These are phyloP conservation scores for Dillenia suffruticosa DNA, from an alignment of 164 flowering plant species.

Conservation along the genomic window DNA sequence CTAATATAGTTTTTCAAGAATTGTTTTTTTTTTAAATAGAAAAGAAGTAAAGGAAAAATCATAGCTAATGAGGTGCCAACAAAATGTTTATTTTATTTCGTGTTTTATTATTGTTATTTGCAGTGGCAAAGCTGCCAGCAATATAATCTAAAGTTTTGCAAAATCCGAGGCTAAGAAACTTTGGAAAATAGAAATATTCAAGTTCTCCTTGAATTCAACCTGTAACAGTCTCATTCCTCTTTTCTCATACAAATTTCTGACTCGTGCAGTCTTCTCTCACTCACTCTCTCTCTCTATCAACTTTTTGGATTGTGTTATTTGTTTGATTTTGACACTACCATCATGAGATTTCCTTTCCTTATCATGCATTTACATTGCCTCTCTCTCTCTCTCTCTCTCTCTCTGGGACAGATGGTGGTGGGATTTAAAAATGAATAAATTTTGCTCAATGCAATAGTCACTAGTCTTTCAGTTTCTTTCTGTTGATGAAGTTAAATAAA, in stretches of 20 bases:
- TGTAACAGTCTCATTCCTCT: conserved; percentile 27
- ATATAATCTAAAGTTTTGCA: too few relatives aligned
- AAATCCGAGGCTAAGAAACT: too few relatives aligned
- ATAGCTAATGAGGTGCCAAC: too few relatives aligned
- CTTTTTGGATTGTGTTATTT: conserved; percentile 37
- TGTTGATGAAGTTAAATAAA: too few relatives aligned
- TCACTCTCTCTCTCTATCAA: conserved; percentile 17
- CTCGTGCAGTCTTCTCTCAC: conserved; percentile 15
- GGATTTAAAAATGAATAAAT: too few relatives aligned
- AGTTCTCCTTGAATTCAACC: conserved; percentile 27
- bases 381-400: conserved; percentile 11
- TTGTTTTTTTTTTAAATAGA: too few relatives aligned
- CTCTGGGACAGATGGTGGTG: background rate
- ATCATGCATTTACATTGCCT: conserved; percentile 29
- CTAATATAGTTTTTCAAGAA: too few relatives aligned
- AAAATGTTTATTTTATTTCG: too few relatives aligned
- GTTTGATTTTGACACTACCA: conserved; percentile 37
- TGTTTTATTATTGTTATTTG: too few relatives aligned
- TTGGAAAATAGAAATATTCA: background rate
- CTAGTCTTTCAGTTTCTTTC: background rate
- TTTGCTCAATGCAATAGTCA: conserved; percentile 3
- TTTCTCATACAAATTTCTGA: conserved; percentile 16
- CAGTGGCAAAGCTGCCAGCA: too few relatives aligned
- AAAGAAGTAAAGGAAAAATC: too few relatives aligned
- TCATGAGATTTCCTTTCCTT: conserved; percentile 46